Percentiles rank a stretch among this genome's conserved stretches.
Evolutionary conservation across 139 green algal genomes (phyloP).

Genomic region (Trebouxia sp.): DNA sequence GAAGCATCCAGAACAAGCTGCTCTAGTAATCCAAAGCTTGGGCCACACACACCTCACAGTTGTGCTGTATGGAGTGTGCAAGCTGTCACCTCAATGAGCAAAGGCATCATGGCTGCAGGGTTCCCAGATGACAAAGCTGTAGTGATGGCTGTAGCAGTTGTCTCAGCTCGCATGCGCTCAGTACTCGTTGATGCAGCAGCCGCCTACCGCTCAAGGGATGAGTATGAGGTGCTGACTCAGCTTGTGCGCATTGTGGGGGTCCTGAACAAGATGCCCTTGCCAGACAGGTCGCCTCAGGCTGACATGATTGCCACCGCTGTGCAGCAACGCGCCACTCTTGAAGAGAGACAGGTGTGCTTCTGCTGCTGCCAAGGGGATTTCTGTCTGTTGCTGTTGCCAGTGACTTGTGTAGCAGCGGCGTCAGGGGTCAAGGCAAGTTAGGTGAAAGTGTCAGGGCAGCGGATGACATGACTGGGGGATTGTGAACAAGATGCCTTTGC

Average conservation of each 20-base stretch:
- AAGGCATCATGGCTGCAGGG: neutral
- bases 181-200: conserved; percentile 44
- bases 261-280: conserved; percentile 44
- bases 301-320: conserved; percentile 47
- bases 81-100: no score
- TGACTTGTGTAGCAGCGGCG: neutral
- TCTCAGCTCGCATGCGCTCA: conserved; percentile 36
- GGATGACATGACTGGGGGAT: no score
- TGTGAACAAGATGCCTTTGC: conserved; percentile 39
- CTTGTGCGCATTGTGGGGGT: conserved; percentile 31
- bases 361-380: neutral
- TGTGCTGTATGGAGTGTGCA: no score
- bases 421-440: no score
- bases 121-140: conserved; percentile 31
- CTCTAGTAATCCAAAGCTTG: no score
- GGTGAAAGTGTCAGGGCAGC: no score
- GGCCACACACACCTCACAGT: no score
- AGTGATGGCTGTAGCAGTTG: conserved; percentile 37
- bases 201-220: conserved; percentile 30
- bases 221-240: conserved; percentile 25
- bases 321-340: conserved; percentile 31
- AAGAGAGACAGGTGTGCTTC: conserved; percentile 30
- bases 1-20: no score
- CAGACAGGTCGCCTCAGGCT: conserved; percentile 32
- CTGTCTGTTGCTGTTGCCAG: neutral